These are phyloP conservation scores for Aspergillus carbonarius DNA, from an alignment of 2,329 filamentous ascomycete species.

Conservation along the genomic window DNA sequence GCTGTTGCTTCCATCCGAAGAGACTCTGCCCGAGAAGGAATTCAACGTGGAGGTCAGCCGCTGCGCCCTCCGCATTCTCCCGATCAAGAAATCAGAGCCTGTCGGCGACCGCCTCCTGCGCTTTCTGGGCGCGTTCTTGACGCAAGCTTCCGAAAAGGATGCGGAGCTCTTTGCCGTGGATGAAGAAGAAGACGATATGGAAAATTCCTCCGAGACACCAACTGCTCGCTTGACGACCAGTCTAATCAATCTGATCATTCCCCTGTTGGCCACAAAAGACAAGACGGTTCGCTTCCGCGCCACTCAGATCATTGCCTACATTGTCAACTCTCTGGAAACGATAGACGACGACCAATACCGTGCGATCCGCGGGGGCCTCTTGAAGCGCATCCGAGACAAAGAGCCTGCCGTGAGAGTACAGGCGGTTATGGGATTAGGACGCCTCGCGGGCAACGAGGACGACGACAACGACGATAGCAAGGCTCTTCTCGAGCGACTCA, in stretches of 20 bases:
- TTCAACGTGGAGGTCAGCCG: conserved; percentile 85
- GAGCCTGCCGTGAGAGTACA: conserved; percentile 90
- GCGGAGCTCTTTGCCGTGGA: conserved; percentile 63
- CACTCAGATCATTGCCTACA: conserved; percentile 84
- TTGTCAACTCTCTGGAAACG: conserved; percentile 87
- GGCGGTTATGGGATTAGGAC: conserved; percentile 84
- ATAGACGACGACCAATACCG: conserved; percentile 92
- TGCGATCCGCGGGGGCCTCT: conserved; percentile 71
- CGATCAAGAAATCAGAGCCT: conserved; percentile 86
- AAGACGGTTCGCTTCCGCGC: conserved; percentile 88
- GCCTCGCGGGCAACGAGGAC: conserved; percentile 74
- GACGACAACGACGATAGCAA: conserved; percentile 67
- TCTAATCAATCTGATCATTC: conserved; percentile 71
- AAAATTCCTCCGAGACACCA: conserved; percentile 76
- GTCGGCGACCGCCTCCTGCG: conserved; percentile 82
- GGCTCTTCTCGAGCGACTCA: conserved; percentile 75
- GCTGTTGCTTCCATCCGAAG: conserved; percentile 46
- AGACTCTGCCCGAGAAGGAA: conserved; percentile 76
- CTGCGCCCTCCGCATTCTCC: conserved; percentile 77
- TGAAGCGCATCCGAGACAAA: conserved; percentile 89
- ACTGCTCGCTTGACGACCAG: conserved; percentile 74
- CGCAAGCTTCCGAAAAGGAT: conserved; percentile 66
- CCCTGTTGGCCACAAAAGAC: conserved; percentile 81
- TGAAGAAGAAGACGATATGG: conserved; percentile 65
- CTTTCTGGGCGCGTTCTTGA: conserved; percentile 85